Base-by-base conservation (phyloP, 2,329 filamentous ascomycete genomes). In the Trichoderma afroharzianum region DNA sequence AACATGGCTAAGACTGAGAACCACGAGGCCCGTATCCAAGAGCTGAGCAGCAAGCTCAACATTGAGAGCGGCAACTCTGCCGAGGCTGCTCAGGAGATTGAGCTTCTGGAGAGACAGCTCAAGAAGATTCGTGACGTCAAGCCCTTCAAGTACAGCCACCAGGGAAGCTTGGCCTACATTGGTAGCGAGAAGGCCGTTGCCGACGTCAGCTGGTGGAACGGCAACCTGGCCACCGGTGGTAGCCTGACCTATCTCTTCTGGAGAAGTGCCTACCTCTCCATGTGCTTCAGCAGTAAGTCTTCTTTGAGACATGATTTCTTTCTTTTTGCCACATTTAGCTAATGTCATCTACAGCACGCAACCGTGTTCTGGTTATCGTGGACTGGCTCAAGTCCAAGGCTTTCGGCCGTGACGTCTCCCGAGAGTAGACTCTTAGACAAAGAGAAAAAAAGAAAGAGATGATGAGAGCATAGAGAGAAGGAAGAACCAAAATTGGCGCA, bases 351-450 rank as follows among this genome's bases (percentile, higher is more conserved):
- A 61, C 75, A 97, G 93, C 93, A 74, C 94, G 96, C 78, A 99
- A 99, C 86, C 92, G 96, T 81, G 89, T 98, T 77, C 88, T 99
- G 66, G 96, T 99, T 77, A 85, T 93, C 75, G 87, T 97, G 78
- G 96, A 99, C 85, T 99, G 96, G 96, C 82, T 95, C 82, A 99
- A 99, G 88, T 94, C 95, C 77, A 97, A 97, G 86, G 85, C 96
- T 73, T 99, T 99, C 80, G 96, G 96, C 74, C 94, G 96, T 81
- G 96, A 99, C 79, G 93, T 98, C 66, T 95, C 93, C 58, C 88
- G 93, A 78, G 93, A 95, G 84, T 95, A 90, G 21, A 69, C 14
- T 6, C 28, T n/a, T 33, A 53, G 36, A 28, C 12, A 30, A 69
- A 33, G 21, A 26, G 39, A 69, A 33, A 15, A 26, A 21, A 53